These are phyloP conservation scores for Sporothrix humicola DNA, from an alignment of 2,329 filamentous ascomycete species.

Conservation along the genomic window DNA sequence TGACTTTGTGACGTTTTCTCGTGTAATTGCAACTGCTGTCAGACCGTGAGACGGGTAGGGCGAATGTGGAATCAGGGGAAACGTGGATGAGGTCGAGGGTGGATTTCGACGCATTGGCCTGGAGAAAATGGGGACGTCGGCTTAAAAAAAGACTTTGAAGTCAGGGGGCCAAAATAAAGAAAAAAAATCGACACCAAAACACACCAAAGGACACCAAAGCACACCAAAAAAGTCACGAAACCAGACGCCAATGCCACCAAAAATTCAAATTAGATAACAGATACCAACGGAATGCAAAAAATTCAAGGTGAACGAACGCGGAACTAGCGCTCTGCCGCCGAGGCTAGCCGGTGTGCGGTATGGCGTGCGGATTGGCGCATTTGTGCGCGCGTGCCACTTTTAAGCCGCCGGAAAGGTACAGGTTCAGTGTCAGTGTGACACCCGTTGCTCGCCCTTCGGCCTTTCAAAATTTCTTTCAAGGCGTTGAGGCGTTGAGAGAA, in stretches of 20 bases:
- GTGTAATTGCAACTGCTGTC: neutral
- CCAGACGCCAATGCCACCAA: neutral
- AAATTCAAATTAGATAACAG: neutral
- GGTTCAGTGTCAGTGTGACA: neutral
- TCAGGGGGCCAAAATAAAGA: slow-evolving; percentile 7
- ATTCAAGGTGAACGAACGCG: neutral
- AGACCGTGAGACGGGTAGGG: neutral
- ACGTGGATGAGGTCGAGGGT: neutral
- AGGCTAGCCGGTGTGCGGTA: slow-evolving; percentile 13
- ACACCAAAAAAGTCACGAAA: neutral
- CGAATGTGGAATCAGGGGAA: slow-evolving; percentile 9
- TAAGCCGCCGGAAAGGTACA: neutral
- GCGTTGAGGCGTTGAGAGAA: neutral
- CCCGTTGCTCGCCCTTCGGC: neutral
- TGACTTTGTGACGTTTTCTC: slow-evolving; percentile 19
- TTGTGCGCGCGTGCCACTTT: neutral
- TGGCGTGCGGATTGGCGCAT: too few species aligned
- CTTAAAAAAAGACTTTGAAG: slow-evolving; percentile 8
- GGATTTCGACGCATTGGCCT: slow-evolving; percentile 10
- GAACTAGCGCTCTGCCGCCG: slow-evolving; percentile 13
- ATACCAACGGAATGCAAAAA: slow-evolving; percentile 5
- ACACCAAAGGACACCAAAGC: slow-evolving; percentile 4
- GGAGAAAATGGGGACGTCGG: slow-evolving; percentile 7
- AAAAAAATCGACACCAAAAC: neutral
- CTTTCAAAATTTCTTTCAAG: neutral